Base-by-base conservation (phyloP, 306 rosid genomes). In the Argentina anserina region DNA sequence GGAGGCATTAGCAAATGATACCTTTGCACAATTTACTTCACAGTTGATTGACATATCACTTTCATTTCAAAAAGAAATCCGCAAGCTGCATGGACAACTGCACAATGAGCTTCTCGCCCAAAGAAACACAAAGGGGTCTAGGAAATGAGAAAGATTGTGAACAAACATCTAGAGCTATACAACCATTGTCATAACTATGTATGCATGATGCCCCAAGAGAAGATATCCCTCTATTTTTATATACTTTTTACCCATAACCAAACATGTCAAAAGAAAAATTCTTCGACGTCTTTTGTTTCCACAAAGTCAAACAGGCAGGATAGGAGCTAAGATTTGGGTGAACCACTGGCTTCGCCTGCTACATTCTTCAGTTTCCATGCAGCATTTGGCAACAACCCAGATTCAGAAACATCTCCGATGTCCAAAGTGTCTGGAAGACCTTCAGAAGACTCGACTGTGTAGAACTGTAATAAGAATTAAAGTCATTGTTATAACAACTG, bases 391-490 rank as follows among this genome's bases (percentile, higher is more conserved):
- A 84, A 63, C 50, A 80, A 15, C 43, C 68, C 87, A 43, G 86
- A 78, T 79, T 90, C 96, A 25, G 95, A 87, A 71, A 86, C 90
- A 81, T 95, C 97, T 10, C 95, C 96, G n/a, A 90, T 88, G 71
- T 88, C 96, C 86, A 91, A 78, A 20, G 89, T 78, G 39, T 91
- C 97, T 15, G 99, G 97, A 68, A 91, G 99, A 77, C 68, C 81
- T 79, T 82, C 90, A 67, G 88, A 80, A 73, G 85, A 52, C 58
- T 77, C 93, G 34, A 50, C 82, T 25, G 71, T 80, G 13, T 81
- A 86, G 41, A 75, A 39, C 98, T 92, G 86, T 12, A 73, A 61
- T 23, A 58, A 59, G 61, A 70, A 45, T 34, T 40, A 40, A 53
- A 34, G 53, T 20, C 46, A 71, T 28, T 47, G 10, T 75, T 18